Evolutionary conservation across 2,329 filamentous ascomycete species (phyloP).

Genomic region (Alternaria angustiovoidea): DNA sequence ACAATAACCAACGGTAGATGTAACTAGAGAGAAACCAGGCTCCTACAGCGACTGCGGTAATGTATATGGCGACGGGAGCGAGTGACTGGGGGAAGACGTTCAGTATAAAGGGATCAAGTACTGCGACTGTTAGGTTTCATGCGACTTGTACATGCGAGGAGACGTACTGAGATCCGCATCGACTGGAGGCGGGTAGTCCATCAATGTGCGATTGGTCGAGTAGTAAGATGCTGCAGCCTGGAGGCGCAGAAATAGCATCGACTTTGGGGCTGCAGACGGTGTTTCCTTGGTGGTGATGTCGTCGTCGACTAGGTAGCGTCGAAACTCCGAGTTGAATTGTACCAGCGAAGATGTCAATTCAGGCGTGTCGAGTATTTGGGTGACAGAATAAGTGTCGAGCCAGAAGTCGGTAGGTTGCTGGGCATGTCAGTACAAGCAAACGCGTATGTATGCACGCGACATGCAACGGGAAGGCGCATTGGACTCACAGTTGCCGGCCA

Average conservation of each 20-base stretch:
- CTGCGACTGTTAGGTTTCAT: slow-evolving; percentile 46
- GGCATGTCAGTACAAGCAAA: slow-evolving; percentile 24
- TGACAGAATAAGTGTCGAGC: slow-evolving; percentile 70
- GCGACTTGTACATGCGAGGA: background rate
- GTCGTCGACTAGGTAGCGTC: slow-evolving; percentile 44
- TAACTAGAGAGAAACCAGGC: slow-evolving; percentile 61
- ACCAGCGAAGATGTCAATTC: slow-evolving; percentile 71
- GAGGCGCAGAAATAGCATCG: slow-evolving; percentile 76
- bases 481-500: slow-evolving; percentile 86
- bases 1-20: slow-evolving; percentile 48
- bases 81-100: slow-evolving; percentile 84
- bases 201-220: slow-evolving; percentile 75
- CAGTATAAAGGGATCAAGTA: slow-evolving; percentile 84
- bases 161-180: slow-evolving; percentile 71
- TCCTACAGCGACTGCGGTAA: slow-evolving; percentile 66
- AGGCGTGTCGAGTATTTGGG: slow-evolving; percentile 68
- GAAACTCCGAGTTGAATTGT: slow-evolving; percentile 63
- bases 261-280: slow-evolving; percentile 45
- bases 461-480: slow-evolving; percentile 5
- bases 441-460: background rate
- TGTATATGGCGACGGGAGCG: slow-evolving; percentile 73
- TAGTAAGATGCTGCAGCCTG: slow-evolving; percentile 85
- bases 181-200: slow-evolving; percentile 77
- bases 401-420: slow-evolving; percentile 88
- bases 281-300: slow-evolving; percentile 5